A percentile compares a stretch with the other conserved stretches of the same genome.
Evolutionary conservation across 2,329 filamentous ascomycete genomes (phyloP).

Genomic region (Ophiostoma novo-ulmi): DNA sequence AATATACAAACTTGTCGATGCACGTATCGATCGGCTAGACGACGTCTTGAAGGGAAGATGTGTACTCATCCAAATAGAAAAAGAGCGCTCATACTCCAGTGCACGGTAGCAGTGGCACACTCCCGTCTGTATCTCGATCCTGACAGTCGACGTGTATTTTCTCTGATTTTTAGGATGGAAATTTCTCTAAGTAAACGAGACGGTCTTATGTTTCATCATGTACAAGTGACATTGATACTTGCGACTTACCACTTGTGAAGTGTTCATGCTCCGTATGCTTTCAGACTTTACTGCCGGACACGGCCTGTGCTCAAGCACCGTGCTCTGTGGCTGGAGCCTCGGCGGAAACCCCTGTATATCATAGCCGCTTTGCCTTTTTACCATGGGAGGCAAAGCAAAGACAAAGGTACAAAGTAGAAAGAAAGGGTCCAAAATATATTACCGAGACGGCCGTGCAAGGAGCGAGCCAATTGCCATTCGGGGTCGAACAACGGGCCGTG

Average conservation of each 20-base stretch:
- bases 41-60: background rate
- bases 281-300: background rate
- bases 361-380: constrained; percentile 10
- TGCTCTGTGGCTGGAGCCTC: background rate
- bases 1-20: too few species aligned
- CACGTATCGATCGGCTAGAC: background rate
- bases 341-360: background rate
- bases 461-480: background rate
- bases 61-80: background rate
- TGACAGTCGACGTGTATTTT: constrained; percentile 13
- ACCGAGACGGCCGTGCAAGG: background rate
- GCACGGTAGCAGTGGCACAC: constrained; percentile 9
- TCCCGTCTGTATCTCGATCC: constrained; percentile 4
- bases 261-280: background rate
- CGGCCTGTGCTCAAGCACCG: constrained; percentile 12
- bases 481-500: background rate
- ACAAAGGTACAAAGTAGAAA: too few species aligned
- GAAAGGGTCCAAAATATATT: background rate
- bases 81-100: background rate
- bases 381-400: background rate
- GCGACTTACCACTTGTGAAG: background rate
- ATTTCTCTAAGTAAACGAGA: background rate
- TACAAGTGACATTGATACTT: background rate
- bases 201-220: background rate
- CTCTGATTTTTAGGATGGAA: background rate